Conservation (phyloP, 176 grass and related monocot species). For the Musa itinerans region DNA sequence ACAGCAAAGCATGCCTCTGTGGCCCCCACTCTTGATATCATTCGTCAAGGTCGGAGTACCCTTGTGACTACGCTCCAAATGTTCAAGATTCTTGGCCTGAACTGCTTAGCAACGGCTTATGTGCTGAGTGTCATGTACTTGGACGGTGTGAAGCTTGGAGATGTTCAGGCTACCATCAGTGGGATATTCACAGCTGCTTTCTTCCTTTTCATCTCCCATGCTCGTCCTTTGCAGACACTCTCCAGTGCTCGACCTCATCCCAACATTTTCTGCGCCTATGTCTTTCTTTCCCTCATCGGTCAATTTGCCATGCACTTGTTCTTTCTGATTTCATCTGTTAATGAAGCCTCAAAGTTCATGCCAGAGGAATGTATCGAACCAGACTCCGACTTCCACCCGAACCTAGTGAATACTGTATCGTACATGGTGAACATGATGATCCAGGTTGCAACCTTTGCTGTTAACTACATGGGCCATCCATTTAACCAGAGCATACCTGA, state of each 20-base stretch:
- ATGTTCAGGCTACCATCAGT: slow-evolving; percentile 95
- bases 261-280: slow-evolving; percentile 90
- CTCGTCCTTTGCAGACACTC: slow-evolving; percentile 71
- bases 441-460: slow-evolving; percentile 94
- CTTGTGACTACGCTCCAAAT: slow-evolving; percentile 98
- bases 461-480: slow-evolving; percentile 96
- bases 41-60: slow-evolving; percentile 88
- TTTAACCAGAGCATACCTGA: slow-evolving; percentile 93
- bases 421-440: slow-evolving; percentile 99
- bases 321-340: slow-evolving; percentile 73
- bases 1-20: slow-evolving; percentile 96
- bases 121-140: slow-evolving; percentile 97
- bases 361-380: slow-evolving; percentile 95
- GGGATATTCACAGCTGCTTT: slow-evolving; percentile 92
- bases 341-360: slow-evolving; percentile 88
- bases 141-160: slow-evolving; percentile 93
- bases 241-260: slow-evolving; percentile 76
- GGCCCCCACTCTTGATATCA: slow-evolving; percentile 87
- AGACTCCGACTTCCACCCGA: slow-evolving; percentile 87
- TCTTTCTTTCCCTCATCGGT: slow-evolving; percentile 81
- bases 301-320: slow-evolving; percentile 96
- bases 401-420: slow-evolving; percentile 97
- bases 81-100: slow-evolving; percentile 99
- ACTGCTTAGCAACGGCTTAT: slow-evolving; percentile 92
- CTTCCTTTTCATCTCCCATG: slow-evolving; percentile 99